phyloP scores from a whole-genome alignment of 2,329 filamentous ascomycete species.

The Myriosclerotinia scirpicola region DNA sequence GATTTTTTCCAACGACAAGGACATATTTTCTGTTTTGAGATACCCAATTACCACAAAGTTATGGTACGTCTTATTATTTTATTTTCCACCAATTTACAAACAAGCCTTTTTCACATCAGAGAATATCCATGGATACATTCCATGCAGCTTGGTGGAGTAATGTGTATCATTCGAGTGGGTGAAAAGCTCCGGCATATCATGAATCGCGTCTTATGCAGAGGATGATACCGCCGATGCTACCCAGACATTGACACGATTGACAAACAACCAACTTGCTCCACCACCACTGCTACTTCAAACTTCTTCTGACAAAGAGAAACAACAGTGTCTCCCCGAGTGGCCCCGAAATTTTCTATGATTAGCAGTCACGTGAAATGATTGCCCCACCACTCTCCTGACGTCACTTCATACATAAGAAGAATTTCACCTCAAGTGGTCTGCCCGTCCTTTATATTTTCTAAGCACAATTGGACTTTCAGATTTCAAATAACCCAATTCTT shows the following conservation, averaged over 20 bases:
- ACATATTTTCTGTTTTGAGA: slow-evolving; percentile 16
- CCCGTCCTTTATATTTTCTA: neutral
- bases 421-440: neutral
- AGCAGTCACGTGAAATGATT: slow-evolving; percentile 12
- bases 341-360: neutral
- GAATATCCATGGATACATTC: neutral
- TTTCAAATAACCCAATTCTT: neutral
- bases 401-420: slow-evolving; percentile 11
- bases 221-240: slow-evolving; percentile 11
- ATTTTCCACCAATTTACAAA: neutral
- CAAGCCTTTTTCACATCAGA: neutral
- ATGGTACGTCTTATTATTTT: slow-evolving; percentile 23
- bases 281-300: neutral
- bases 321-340: slow-evolving; percentile 23
- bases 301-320: slow-evolving; percentile 11
- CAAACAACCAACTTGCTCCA: neutral
- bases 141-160: slow-evolving; percentile 4
- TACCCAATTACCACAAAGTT: slow-evolving; percentile 22
- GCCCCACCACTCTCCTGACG: slow-evolving; percentile 16
- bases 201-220: slow-evolving; percentile 7
- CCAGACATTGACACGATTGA: neutral
- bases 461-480: neutral
- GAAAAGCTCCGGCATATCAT: slow-evolving; percentile 9
- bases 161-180: slow-evolving; percentile 17
- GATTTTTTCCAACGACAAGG: slow-evolving; percentile 2